Evolutionary conservation across 129 eudicot species (phyloP), one percentile per base, ranked within the genome.

Genomic region (Chrysanthemum makinoi): DNA sequence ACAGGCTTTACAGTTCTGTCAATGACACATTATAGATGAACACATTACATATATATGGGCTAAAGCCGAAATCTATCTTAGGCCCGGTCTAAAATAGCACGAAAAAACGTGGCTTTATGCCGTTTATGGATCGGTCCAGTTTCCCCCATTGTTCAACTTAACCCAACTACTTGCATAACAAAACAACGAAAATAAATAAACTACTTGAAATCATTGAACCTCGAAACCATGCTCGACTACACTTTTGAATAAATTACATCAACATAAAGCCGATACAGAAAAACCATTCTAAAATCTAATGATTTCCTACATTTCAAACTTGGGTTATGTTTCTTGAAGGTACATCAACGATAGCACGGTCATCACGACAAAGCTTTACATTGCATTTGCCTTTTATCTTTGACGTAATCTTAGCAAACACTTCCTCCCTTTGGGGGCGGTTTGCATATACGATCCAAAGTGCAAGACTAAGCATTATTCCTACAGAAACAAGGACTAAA

Each of bases 381-480:
- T 76, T 79, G 71, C 81, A 68, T 57, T 83, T 80, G 66, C 76
- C 68, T 70, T 83, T 83, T 60, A 83, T 81, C 82, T 76, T 67
- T 18, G 80, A 83, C 14, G 85, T 58, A 15, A 83, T 63, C 72
- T 78, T 83, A 18, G 83, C 93, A 86, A 88, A 90, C 94, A 82
- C 97, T 86, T 87, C 97, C 99, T 86, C 86, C 86, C 89, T 91
- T 94, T 72, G 90, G 97, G 96, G 96, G 99, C 97, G 89, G 97
- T 94, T 87, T 63, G 97, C 91, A 51, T 84, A 87, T 33, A 86
- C 14, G 4, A 90, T 80, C 97, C 99, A 94, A 54, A 94, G 82
- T 2, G 81, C 84, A 69, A 94, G 97, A 80, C 97, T 82, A 16
- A 94, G 88, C 93, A 90, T 80, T 28, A 94, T 84, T 28, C 97